Evolutionary conservation across 768 basidiomycete species (phyloP), one percentile per base, ranked within the genome.

Genomic region (Phlegmacium glaucopus): DNA sequence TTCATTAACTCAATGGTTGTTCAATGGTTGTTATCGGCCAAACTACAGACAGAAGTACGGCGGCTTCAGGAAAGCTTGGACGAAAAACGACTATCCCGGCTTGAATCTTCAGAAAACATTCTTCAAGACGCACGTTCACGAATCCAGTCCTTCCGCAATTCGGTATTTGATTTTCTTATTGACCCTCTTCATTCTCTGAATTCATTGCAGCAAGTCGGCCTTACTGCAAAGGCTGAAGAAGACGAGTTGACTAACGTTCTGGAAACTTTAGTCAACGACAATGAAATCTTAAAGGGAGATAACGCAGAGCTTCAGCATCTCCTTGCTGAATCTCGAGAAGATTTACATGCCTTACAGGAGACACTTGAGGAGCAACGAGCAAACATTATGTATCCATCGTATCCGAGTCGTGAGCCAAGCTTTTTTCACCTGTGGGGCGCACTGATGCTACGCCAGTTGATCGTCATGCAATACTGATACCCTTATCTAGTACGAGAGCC

Each of bases 191-290:
- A 44, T 41, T 48, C 45, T 43, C 46, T 63, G 32, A 68, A 55
- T 36, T 52, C 39, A 48, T 43, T 26, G 28, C 47, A 74, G 75
- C 66, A 78, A 64, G 49, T 71, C 15, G 66, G 70, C 18, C 59
- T 67, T 42, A 63, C 74, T 28, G 68, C 72, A 11, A 61, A 68
- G 51, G 59, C 64, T 18, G 80, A 82, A 40, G 74, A 83, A 44
- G 64, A 76, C 12, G 86, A 88, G 56, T 67, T 90, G 13, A 81
- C 75, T 28, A 70, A 74, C 45, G 82, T 93, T 10, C 69, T 96
- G 11, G 90, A 92, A 61, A 82, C 85, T n/a, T 72, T 95, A 26
- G 91, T 94, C 7, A 80, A 83, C 28, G 89, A 90, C 57, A 95
- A 93, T 56, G 89, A 94, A 54, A 74, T 75, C 18, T 68, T 94